These are phyloP conservation scores for Arctium minus DNA, from an alignment of 129 eudicot genomes.

Conservation along the genomic window DNA sequence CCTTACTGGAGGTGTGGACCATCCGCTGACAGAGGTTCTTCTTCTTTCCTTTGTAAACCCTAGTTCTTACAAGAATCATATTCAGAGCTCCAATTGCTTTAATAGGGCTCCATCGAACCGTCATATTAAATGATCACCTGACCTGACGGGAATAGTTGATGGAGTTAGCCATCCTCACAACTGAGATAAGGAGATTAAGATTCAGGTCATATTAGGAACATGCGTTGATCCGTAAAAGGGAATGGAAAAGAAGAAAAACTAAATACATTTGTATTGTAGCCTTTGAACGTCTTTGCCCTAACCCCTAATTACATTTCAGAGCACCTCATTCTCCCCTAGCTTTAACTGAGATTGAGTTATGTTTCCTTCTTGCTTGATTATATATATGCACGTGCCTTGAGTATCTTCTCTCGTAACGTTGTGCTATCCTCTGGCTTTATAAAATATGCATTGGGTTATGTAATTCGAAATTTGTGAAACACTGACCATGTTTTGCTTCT, in stretches of 20 bases:
- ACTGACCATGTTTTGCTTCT: no score
- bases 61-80: neutral
- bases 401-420: neutral
- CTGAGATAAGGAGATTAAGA: neutral
- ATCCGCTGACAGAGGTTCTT: constrained; percentile 8
- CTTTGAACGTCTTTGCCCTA: neutral
- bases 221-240: neutral
- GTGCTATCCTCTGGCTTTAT: no score
- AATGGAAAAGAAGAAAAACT: neutral
- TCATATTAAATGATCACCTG: no score
- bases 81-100: neutral
- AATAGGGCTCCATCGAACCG: neutral
- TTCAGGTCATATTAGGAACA: neutral
- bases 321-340: neutral
- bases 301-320: neutral
- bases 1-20: constrained; percentile 2
- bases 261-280: neutral
- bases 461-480: no score
- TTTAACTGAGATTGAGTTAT: neutral
- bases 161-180: no score
- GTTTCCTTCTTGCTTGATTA: neutral
- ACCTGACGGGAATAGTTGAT: no score
- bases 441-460: no score
- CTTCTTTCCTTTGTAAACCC: neutral
- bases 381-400: neutral